Conservation (phyloP, 305 asterid genomes). For the Rubia occidens region DNA sequence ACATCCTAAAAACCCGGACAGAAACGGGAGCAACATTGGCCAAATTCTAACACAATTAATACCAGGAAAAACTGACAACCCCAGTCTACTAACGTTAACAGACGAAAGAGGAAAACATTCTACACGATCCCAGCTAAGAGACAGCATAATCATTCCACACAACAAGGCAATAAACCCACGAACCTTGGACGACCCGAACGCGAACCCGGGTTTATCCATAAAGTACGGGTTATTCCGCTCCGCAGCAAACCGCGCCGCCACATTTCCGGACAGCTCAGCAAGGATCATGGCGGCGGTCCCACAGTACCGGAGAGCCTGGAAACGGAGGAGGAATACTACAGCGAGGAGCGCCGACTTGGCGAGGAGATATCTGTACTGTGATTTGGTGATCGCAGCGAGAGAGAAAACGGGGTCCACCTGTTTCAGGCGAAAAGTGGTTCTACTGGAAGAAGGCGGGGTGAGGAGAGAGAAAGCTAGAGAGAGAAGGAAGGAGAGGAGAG, state of each 20-base stretch:
- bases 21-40: conserved; percentile 83
- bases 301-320: conserved; percentile 72
- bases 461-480: conserved; percentile 43
- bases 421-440: conserved; percentile 24
- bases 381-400: conserved; percentile 31
- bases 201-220: conserved; percentile 17
- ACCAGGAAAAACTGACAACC: conserved; percentile 45
- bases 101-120: conserved; percentile 79
- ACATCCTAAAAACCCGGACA: conserved; percentile 72
- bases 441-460: conserved; percentile 22
- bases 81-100: conserved; percentile 38
- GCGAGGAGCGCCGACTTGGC: conserved; percentile 65
- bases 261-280: conserved; percentile 64
- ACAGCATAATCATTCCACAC: conserved; percentile 51
- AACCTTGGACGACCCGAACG: conserved; percentile 42
- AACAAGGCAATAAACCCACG: conserved; percentile 62
- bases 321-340: conserved; percentile 54
- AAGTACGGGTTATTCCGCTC: conserved; percentile 40
- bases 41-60: conserved; percentile 63
- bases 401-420: conserved; percentile 38
- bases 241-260: conserved; percentile 49
- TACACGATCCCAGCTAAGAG: conserved; percentile 84
- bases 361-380: conserved; percentile 45
- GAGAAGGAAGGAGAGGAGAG: conserved; percentile 62
- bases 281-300: conserved; percentile 74